Base-by-base conservation (phyloP, 2,329 filamentous ascomycete species). In the Sporothrix luriei region DNA sequence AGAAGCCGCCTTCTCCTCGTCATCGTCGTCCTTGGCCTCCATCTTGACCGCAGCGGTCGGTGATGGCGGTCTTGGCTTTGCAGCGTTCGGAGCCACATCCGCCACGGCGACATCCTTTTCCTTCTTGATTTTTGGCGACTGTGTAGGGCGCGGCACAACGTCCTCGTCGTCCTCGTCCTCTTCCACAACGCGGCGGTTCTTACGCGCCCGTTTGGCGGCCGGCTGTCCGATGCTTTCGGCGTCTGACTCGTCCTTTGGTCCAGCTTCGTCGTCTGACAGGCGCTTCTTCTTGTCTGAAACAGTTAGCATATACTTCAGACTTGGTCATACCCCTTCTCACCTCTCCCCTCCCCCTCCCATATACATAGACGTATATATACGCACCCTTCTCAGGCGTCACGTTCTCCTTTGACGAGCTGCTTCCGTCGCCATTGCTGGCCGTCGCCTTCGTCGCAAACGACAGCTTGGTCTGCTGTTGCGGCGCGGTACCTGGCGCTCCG, bases 381-480 rank as follows among this genome's bases (percentile, higher is more conserved):
- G 51, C 72, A 82, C 82, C 82, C 72, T 80, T 79, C 29, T 77
- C 76, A 4, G 79, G 74, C 73, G 79, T 76, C 4, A 77, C 75
- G 55, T 82, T 80, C 71, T 82, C 80, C 68, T 82, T 80, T 6
- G 75, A 73, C 62, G 71, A 51, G 29, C 43, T 66, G 59, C 54
- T 43, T 40, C 33, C 52, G 26, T 43, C 75, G 66, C 38, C 66
- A 74, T 65, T 73, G 77, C 75, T 48, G 26, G 21, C 43, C 38
- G 24, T 52, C 51, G 46, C 61, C 72, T 51, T 70, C 16, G 87
- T 88, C 48, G 88, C 88, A 76, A 97, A 97, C 0, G 90, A 85
- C 51, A 97, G 82, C 74, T 89, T 95, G 0, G 91, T 90, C 79
- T 97, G 93, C 78, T 93, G 90, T 49, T 85, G 84, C 14, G 88